Conservation (phyloP, 2,329 filamentous ascomycete genomes). For the Trichoderma semiorbis region DNA sequence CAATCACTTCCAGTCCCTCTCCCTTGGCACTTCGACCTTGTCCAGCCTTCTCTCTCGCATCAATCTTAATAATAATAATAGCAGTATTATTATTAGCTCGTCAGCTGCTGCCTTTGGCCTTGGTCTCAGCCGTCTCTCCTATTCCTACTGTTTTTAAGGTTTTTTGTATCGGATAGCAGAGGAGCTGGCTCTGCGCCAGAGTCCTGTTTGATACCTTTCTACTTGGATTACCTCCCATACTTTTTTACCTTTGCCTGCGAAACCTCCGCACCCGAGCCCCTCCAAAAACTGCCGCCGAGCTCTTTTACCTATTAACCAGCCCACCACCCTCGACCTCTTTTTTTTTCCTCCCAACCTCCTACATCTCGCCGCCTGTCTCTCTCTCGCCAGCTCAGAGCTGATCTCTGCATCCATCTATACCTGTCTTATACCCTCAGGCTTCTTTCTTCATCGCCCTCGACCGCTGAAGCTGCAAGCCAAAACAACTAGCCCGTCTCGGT, state of each 20-base stretch:
- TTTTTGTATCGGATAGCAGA: background rate
- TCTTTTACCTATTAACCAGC: background rate
- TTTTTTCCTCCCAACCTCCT: background rate
- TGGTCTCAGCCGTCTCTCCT: background rate
- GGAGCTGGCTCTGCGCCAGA: conserved; percentile 20
- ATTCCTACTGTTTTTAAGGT: background rate
- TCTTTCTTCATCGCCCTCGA: background rate
- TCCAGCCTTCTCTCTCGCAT: conserved; percentile 6
- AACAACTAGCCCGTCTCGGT: conserved; percentile 1
- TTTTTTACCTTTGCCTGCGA: background rate
- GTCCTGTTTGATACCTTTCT: background rate
- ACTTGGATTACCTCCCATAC: background rate
- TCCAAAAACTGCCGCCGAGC: conserved; percentile 13
- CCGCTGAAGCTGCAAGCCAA: background rate
- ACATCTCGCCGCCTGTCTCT: background rate
- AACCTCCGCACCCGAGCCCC: conserved; percentile 7
- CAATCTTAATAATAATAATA: background rate
- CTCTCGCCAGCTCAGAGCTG: background rate
- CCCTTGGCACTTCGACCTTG: background rate
- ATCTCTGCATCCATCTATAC: background rate
- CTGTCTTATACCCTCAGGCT: background rate
- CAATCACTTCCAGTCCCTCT: background rate
- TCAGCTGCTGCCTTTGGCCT: background rate
- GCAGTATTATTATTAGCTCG: conserved; percentile 7
- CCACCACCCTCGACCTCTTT: background rate